These are phyloP conservation scores for Hanseniaspora lachancei DNA, from an alignment of 805 yeast species.

Conservation along the genomic window DNA sequence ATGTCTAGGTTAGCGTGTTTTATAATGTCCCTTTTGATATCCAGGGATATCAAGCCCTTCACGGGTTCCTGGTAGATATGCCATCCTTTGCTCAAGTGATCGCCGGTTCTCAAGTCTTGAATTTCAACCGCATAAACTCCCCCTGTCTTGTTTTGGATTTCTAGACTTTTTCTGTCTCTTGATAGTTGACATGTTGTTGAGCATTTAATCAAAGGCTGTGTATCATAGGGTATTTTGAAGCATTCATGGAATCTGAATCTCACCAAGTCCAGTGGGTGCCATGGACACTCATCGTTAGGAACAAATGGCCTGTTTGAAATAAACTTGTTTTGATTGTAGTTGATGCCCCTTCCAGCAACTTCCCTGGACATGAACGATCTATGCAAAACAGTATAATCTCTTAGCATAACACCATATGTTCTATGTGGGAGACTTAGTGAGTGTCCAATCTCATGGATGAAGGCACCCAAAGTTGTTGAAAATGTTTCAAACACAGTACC, in stretches of 20 bases:
- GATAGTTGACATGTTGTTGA: not conserved
- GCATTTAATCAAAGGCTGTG: not conserved
- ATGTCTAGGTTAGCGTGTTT: not conserved
- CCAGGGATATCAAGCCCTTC: slow-evolving; percentile 23
- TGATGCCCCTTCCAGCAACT: slow-evolving; percentile 40
- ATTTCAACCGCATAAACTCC: slow-evolving; percentile 11
- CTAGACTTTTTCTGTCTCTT: not conserved
- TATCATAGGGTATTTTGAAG: slow-evolving; percentile 44
- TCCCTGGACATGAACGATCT: slow-evolving; percentile 72
- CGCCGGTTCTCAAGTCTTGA: slow-evolving; percentile 10
- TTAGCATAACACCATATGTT: slow-evolving; percentile 75
- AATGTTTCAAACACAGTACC: slow-evolving; percentile 84
- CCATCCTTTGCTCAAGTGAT: slow-evolving; percentile 11
- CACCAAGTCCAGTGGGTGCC: slow-evolving; percentile 73
- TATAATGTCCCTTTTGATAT: slow-evolving; percentile 16
- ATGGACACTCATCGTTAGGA: slow-evolving; percentile 60
- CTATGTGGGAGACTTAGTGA: slow-evolving; percentile 85
- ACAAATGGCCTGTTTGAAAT: slow-evolving; percentile 7
- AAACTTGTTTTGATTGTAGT: slow-evolving; percentile 17
- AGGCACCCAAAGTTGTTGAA: slow-evolving; percentile 80
- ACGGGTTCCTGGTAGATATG: slow-evolving; percentile 14
- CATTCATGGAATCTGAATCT: slow-evolving; percentile 73
- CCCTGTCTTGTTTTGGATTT: slow-evolving; percentile 1
- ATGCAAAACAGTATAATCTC: slow-evolving; percentile 72
- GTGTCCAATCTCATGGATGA: slow-evolving; percentile 92